A percentile compares a stretch with the other conserved stretches of the same genome.
phyloP scores from a whole-genome alignment of 1,284 basidiomycete species.

The Phlebopus sp. region DNA sequence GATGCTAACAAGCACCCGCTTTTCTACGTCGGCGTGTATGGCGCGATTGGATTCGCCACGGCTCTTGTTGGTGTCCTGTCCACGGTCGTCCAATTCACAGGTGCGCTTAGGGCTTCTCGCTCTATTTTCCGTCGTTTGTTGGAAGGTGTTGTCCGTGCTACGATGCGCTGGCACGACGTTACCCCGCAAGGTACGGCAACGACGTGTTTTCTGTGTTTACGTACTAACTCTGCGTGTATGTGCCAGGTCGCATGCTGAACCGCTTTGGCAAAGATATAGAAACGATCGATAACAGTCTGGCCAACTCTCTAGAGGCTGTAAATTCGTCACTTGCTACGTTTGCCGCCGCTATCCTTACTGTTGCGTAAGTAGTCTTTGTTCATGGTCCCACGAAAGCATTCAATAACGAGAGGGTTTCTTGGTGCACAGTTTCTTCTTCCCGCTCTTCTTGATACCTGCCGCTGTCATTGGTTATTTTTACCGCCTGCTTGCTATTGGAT shows the following conservation, averaged over 20 bases:
- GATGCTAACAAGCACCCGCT: conserved; percentile 45
- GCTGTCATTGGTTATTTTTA: conserved; percentile 48
- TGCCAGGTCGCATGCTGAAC: conserved; percentile 48
- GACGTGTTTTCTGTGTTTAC: background rate
- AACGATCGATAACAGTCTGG: conserved; percentile 43
- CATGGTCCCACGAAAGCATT: no score
- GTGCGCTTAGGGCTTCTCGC: conserved; percentile 47
- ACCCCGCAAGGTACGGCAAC: conserved; percentile 43
- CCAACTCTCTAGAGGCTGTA: conserved; percentile 62
- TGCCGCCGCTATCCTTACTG: conserved; percentile 39
- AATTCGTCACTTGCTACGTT: conserved; percentile 73
- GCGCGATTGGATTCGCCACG: conserved; percentile 40
- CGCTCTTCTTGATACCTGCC: conserved; percentile 59
- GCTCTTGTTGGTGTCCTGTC: conserved; percentile 37
- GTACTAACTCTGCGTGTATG: background rate
- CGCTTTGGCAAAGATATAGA: conserved; percentile 54
- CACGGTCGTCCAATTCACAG: conserved; percentile 43
- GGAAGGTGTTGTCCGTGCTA: conserved; percentile 45
- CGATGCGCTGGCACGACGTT: conserved; percentile 52
- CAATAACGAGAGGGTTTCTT: no score
- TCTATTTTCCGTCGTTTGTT: conserved; percentile 43
- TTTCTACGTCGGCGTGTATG: conserved; percentile 51
- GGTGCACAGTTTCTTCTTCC: conserved; percentile 49
- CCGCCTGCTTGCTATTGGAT: conserved; percentile 50
- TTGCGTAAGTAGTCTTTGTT: conserved; percentile 19